These are phyloP conservation scores for Gigaspora rosea DNA, from an alignment of 192 early-diverging fungal species.

Conservation along the genomic window DNA sequence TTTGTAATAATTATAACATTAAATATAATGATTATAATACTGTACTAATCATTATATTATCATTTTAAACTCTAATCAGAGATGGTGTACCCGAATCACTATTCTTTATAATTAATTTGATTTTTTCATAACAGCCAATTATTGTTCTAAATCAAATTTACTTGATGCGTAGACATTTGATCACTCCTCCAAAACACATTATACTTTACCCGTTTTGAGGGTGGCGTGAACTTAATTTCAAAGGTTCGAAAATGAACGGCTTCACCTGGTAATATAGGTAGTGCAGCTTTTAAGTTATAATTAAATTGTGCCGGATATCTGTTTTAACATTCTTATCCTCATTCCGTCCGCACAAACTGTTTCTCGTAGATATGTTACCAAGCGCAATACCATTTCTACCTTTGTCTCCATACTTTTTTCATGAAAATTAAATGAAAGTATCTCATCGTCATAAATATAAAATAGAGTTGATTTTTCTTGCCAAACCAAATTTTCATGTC, in stretches of 20 bases:
- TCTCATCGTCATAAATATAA: slow-evolving; percentile 17
- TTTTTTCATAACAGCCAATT: too few relatives aligned
- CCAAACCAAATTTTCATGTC: slow-evolving; percentile 3
- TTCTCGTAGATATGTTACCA: neutral
- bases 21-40: too few relatives aligned
- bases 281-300: neutral
- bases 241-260: neutral
- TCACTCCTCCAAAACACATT: neutral
- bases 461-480: slow-evolving; percentile 10
- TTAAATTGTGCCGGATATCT: neutral
- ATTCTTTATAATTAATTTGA: too few relatives aligned
- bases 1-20: too few relatives aligned
- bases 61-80: too few relatives aligned
- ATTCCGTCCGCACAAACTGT: neutral
- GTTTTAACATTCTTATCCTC: neutral
- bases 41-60: too few relatives aligned
- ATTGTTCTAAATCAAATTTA: too few relatives aligned
- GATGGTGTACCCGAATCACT: too few relatives aligned
- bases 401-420: slow-evolving; percentile 15
- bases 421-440: slow-evolving; percentile 28
- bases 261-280: neutral
- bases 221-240: neutral
- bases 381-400: neutral
- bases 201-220: neutral
- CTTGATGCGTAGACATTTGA: too few relatives aligned